Evolutionary conservation across 305 asterid species (phyloP), one percentile per base, ranked within the genome.

Genomic region (Andrographis paniculata): DNA sequence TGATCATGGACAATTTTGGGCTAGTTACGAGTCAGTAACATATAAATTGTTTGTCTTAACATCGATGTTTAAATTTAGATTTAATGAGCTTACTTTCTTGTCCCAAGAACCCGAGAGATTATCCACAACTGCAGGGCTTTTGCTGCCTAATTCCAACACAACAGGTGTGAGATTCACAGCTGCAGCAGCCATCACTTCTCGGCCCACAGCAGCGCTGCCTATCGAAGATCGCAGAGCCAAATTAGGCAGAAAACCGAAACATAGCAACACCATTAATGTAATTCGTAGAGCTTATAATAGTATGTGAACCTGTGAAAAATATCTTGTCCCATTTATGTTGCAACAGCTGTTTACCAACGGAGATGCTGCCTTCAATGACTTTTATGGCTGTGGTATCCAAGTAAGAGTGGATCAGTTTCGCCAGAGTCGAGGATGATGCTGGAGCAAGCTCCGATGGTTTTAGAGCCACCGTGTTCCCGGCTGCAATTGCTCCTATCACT

Each of bases 401-500:
- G 46, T 81, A 81, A 36, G 67, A 24, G 9, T 57, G 55, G 30
- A 84, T 57, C 16, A 61, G 20, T 1, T 64, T 44, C 22, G 82
- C 84, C 18, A 87, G 42, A n/a, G 79, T 43, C 12, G 80, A 66
- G 15, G 97, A 81, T 18, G 77, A 74, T 9, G 73, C 63, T 9
- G 94, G 94, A 23, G 95, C 75, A 10, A 66, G 67, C 63, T 87
- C 95, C 0, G 97, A 84, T 9, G 97, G 97, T 36, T 87, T 87
- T 27, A 87, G 18, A 9, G 75, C 79, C 11, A 58, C 80, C 3
- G 64, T 67, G 28, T 84, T 84, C 14, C 97, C 97, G 5, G 97
- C 91, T 7, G 92, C 81, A 20, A 87, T 76, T 28, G 97, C 97
- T 52, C 95, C 97, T 27, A 87, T 66, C 17, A 87, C 17, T 45